Evolutionary conservation across 2,329 filamentous ascomycete genomes (phyloP), one percentile per base, ranked within the genome.

Genomic region (Diaporthe australafricana): DNA sequence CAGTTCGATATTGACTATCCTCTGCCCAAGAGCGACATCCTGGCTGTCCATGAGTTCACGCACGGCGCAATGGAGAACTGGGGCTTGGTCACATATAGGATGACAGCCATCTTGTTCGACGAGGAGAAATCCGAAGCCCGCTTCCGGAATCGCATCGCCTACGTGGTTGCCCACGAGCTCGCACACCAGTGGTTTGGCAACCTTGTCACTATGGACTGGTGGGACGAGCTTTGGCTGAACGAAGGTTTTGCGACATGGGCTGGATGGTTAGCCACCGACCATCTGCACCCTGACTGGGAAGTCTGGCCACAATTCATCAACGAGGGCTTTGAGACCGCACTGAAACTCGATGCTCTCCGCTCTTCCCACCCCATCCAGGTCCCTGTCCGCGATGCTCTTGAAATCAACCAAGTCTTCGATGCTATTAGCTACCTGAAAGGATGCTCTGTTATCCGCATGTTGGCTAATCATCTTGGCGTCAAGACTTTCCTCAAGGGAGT

Each of bases 181-280:
- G 96, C 96, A 50, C 96, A 98, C 83, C 96, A 98, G 83, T 98
- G 96, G 96, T 98, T 98, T 79, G 96, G 96, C 74, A 98, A 98
- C 84, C 85, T 98, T 68, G 96, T 98, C 35, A 98, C 96, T 68
- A 98, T 98, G 95, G 95, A 98, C 82, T 98, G 97, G 88, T 98
- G 96, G 96, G 95, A 98, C 82, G 96, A 95, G 69, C 86, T 98
- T 9, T 98, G 96, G 96, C 89, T 98, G 68, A 98, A 98, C 81
- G 96, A 98, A 83, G 95, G 95, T 16, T 99, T 99, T 80, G 96
- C 96, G 52, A 99, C 96, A 3, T 98, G 96, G 96, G 96, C 98
- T 53, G 96, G 96, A 67, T 99, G 96, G 96, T 89, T 95, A 73
- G 95, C 95, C 12, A 91, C 95, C 72, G 94, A 98, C 80, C 89